These are phyloP conservation scores for Coprinopsis sp. DNA, from an alignment of 768 basidiomycete genomes.

Conservation along the genomic window DNA sequence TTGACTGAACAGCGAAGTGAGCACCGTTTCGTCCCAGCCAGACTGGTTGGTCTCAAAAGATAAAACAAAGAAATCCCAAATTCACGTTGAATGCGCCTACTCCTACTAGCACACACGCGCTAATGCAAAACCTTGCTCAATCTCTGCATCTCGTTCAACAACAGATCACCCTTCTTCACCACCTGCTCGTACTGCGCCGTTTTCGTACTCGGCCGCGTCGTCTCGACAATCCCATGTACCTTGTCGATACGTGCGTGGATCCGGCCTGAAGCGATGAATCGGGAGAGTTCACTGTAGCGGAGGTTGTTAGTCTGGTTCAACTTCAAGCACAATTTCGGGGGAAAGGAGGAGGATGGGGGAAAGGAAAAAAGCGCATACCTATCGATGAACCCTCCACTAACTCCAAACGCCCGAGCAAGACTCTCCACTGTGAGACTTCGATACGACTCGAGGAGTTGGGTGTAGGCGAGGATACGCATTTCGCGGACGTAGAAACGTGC, in stretches of 20 bases:
- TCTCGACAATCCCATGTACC: conserved; percentile 92
- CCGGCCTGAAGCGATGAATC: conserved; percentile 85
- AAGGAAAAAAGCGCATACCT: conserved; percentile 44
- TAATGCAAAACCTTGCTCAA: conserved; percentile 83
- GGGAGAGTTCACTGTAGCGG: conserved; percentile 70
- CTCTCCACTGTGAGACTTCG: conserved; percentile 85
- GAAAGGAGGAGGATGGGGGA: neutral
- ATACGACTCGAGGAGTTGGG: conserved; percentile 89
- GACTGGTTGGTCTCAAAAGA: too few species aligned
- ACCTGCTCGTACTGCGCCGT: conserved; percentile 89
- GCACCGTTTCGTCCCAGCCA: too few species aligned
- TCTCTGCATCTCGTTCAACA: conserved; percentile 83
- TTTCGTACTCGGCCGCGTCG: conserved; percentile 65
- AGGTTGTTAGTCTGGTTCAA: neutral
- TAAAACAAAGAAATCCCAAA: too few species aligned
- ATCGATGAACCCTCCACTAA: conserved; percentile 83
- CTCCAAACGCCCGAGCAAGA: conserved; percentile 83
- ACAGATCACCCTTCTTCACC: conserved; percentile 87
- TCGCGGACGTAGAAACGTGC: conserved; percentile 89
- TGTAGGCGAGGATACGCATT: conserved; percentile 92
- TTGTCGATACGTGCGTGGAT: conserved; percentile 90
- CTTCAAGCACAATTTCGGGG: neutral
- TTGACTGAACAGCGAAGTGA: too few species aligned
- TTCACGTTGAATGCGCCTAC: too few species aligned
- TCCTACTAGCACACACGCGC: too few species aligned